A percentile compares a stretch with the other conserved stretches of the same genome.
These are phyloP conservation scores for Prunus davidiana DNA, from an alignment of 306 rosid species.

Conservation along the genomic window DNA sequence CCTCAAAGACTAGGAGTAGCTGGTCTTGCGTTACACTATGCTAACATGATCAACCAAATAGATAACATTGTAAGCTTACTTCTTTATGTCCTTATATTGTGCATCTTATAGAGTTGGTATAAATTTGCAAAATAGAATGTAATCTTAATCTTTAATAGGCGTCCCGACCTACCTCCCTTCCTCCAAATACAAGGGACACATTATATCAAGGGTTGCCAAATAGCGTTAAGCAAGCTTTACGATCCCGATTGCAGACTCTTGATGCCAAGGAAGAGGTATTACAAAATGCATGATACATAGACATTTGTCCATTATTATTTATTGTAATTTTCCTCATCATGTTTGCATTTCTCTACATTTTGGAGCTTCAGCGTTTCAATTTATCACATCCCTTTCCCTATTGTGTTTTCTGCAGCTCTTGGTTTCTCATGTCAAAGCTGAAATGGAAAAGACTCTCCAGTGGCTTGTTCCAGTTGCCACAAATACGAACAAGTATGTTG, in stretches of 20 bases:
- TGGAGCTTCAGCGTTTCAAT: conserved; percentile 6
- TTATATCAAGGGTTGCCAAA: conserved; percentile 76
- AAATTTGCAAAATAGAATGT: conserved; percentile 15
- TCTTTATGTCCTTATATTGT: background rate
- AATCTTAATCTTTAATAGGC: conserved; percentile 42
- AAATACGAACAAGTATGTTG: conserved; percentile 71
- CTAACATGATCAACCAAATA: conserved; percentile 77
- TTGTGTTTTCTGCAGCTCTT: conserved; percentile 51
- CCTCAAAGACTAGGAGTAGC: conserved; percentile 71
- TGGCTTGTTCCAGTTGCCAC: conserved; percentile 87
- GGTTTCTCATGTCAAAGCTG: conserved; percentile 54
- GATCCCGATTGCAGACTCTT: conserved; percentile 53
- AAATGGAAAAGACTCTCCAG: conserved; percentile 68
- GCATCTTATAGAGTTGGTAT: conserved; percentile 8
- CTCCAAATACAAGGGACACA: conserved; percentile 75
- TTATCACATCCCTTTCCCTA: background rate
- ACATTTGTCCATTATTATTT: background rate
- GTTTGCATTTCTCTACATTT: background rate
- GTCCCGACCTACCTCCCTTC: conserved; percentile 73
- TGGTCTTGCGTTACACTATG: conserved; percentile 96
- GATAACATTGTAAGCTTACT: conserved; percentile 64
- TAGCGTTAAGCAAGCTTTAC: conserved; percentile 64
- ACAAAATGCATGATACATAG: background rate
- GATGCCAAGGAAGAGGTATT: conserved; percentile 61
- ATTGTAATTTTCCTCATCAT: conserved; percentile 11